Percentiles rank a stretch among this genome's conserved stretches.
These are phyloP conservation scores for Stagonosporopsis vannaccii DNA, from an alignment of 2,329 filamentous ascomycete genomes.

Conservation along the genomic window DNA sequence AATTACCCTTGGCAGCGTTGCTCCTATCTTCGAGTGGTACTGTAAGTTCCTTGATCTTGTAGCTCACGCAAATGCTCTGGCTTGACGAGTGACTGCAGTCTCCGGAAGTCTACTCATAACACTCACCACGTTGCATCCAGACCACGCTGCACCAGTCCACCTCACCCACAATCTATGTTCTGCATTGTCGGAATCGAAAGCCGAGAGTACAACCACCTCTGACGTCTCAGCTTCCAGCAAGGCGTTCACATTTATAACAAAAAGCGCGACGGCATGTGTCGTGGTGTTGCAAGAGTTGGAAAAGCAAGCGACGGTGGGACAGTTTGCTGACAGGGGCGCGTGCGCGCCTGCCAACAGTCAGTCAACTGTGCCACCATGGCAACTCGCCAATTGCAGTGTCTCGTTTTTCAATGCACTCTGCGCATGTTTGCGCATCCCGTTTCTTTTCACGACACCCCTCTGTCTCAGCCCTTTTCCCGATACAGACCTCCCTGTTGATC, in stretches of 20 bases:
- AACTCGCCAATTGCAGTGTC: slow-evolving; percentile 2
- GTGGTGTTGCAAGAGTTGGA: slow-evolving; percentile 16
- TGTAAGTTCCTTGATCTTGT: neutral
- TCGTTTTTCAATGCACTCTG: slow-evolving; percentile 6
- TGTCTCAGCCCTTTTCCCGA: slow-evolving; percentile 3
- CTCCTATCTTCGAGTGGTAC: neutral
- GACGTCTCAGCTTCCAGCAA: neutral
- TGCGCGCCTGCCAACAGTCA: slow-evolving; percentile 1
- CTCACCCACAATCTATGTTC: neutral
- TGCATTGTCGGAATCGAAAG: neutral
- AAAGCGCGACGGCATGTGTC: neutral
- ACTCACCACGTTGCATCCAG: neutral
- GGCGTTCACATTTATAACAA: neutral
- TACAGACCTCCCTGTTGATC: neutral
- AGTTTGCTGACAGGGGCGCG: neutral
- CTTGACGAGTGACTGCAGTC: neutral
- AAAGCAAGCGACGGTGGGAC: slow-evolving; percentile 3
- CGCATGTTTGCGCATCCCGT: slow-evolving; percentile 3
- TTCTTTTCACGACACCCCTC: slow-evolving; percentile 6
- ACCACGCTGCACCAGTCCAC: neutral
- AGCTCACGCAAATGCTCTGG: neutral
- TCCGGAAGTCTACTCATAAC: neutral
- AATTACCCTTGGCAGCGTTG: neutral
- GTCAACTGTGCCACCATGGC: slow-evolving; percentile 7
- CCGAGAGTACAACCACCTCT: neutral